These are phyloP conservation scores for Ophiostoma ulmi DNA, from an alignment of 2,329 filamentous ascomycete genomes.

Conservation along the genomic window DNA sequence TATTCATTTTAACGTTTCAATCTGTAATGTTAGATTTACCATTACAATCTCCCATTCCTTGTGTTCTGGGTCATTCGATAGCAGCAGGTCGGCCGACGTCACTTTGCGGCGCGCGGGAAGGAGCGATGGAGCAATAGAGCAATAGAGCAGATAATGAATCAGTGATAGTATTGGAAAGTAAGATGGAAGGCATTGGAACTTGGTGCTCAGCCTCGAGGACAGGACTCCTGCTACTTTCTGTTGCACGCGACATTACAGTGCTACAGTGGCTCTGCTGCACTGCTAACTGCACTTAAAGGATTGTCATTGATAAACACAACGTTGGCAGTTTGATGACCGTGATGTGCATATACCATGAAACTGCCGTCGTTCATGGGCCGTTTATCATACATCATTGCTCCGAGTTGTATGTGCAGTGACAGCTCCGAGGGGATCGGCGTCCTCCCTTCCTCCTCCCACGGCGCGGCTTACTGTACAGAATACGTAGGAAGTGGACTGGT, in stretches of 20 bases:
- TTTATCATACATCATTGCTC: neutral
- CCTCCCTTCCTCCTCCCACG: neutral
- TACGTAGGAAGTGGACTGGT: no score
- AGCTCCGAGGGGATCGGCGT: neutral
- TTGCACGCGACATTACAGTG: neutral
- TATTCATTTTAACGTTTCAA: neutral
- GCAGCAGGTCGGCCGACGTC: neutral
- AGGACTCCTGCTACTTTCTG: neutral
- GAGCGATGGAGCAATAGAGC: conserved; percentile 2
- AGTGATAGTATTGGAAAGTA: neutral
- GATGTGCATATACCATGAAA: neutral
- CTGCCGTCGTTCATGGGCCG: neutral
- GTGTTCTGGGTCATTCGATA: conserved; percentile 11
- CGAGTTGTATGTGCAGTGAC: neutral
- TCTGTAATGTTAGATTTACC: neutral
- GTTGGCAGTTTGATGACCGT: neutral
- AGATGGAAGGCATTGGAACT: neutral
- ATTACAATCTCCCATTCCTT: neutral
- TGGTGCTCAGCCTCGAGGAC: conserved; percentile 6
- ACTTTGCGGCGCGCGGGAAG: conserved; percentile 3
- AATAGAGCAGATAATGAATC: neutral
- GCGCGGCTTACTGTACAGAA: neutral
- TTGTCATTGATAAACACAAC: neutral
- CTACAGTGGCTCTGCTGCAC: neutral
- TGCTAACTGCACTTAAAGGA: neutral